phyloP scores from a whole-genome alignment of 805 yeast genomes.

The Kregervanrija pseudodelftensis region DNA sequence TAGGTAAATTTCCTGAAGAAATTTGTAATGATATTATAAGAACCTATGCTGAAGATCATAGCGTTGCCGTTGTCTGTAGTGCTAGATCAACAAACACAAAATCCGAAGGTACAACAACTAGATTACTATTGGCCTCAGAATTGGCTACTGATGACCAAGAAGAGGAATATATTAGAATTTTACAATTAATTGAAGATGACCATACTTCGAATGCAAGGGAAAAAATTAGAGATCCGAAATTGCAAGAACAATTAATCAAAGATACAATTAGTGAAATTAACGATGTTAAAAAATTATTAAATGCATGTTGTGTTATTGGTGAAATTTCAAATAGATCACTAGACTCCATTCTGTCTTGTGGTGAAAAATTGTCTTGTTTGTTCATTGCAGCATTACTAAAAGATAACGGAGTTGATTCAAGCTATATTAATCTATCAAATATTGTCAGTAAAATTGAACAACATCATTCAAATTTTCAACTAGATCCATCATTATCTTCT shows the following conservation, averaged over 20 bases:
- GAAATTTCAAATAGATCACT: slow-evolving; percentile 84
- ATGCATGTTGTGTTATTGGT: slow-evolving; percentile 87
- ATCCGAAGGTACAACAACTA: slow-evolving; percentile 90
- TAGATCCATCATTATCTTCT: slow-evolving; percentile 22
- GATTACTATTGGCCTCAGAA: slow-evolving; percentile 81
- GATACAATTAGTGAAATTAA: slow-evolving; percentile 63
- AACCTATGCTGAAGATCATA: slow-evolving; percentile 47
- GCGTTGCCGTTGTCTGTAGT: slow-evolving; percentile 92
- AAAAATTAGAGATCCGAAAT: slow-evolving; percentile 36
- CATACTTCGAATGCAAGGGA: slow-evolving; percentile 67
- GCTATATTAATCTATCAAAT: slow-evolving; percentile 70
- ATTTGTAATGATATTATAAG: slow-evolving; percentile 82
- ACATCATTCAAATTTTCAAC: slow-evolving; percentile 46
- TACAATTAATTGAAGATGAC: slow-evolving; percentile 68
- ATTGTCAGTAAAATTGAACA: slow-evolving; percentile 35
- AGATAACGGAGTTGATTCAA: slow-evolving; percentile 73
- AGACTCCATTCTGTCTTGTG: slow-evolving; percentile 86
- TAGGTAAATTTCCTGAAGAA: slow-evolving; percentile 85
- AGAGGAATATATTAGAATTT: slow-evolving; percentile 40
- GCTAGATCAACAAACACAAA: slow-evolving; percentile 90
- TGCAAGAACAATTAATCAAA: slow-evolving; percentile 47
- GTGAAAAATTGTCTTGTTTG: slow-evolving; percentile 87
- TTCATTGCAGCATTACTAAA: slow-evolving; percentile 82
- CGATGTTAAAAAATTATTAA: slow-evolving; percentile 59
- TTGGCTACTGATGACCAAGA: slow-evolving; percentile 55